Conservation (phyloP, 108 stramenopile genomes). For the Cyclostephanos tholiformis region DNA sequence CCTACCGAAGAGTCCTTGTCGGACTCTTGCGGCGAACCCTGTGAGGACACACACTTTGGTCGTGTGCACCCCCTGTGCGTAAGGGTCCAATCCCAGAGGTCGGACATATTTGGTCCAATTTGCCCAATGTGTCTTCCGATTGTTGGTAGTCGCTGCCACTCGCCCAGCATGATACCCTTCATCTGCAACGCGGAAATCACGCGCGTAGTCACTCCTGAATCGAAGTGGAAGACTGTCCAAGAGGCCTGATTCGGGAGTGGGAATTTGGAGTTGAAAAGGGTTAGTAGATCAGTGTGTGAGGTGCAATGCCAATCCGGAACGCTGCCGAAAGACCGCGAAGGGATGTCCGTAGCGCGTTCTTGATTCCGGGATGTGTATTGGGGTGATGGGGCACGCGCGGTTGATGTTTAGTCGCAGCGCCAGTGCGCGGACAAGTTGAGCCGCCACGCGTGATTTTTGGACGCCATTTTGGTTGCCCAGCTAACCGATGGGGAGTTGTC, state of each 20-base stretch:
- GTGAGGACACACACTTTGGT: background rate
- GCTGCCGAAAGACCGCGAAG: constrained; percentile 2
- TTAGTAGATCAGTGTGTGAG: background rate
- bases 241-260: constrained; percentile 1
- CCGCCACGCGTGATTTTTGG: constrained; percentile 2
- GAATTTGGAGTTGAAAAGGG: background rate
- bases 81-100: constrained; percentile 12
- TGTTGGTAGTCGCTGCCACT: constrained; percentile 7
- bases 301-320: constrained; percentile 2
- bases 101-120: background rate
- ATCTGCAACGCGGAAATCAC: too few relatives aligned
- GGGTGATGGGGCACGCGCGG: background rate
- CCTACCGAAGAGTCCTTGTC: constrained; percentile 8
- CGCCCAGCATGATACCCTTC: background rate
- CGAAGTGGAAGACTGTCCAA: constrained; percentile 1
- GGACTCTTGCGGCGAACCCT: constrained; percentile 8
- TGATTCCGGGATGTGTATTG: background rate
- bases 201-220: background rate
- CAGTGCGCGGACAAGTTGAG: constrained; percentile 1
- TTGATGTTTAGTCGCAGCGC: background rate
- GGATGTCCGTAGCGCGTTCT: constrained; percentile 3
- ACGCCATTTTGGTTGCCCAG: constrained; percentile 3
- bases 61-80: background rate
- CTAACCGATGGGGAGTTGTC: background rate
- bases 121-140: background rate